Evolutionary conservation across 257 asterid genomes (phyloP), one percentile per base, ranked within the genome.

Genomic region (Ilex asprella): DNA sequence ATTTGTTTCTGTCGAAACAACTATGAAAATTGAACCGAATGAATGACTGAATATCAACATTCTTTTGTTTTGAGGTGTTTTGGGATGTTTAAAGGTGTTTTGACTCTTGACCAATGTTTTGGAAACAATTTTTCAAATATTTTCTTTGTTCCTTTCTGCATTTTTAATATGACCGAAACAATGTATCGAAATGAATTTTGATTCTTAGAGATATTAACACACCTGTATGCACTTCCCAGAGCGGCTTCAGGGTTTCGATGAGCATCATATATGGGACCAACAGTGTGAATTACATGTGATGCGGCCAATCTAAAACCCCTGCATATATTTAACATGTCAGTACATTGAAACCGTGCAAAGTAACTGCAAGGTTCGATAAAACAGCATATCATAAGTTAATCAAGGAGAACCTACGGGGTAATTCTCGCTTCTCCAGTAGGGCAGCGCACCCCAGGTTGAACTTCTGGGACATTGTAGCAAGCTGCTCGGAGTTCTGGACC

Each of bases 381-480:
- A 39, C 16, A 53, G 16, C 29, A 60, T 21, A 21, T 21, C 53
- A 21, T 32, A 67, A 21, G 41, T 58, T 29, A 35, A 54, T 43
- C 29, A 51, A 56, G 12, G 69, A 69, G 44, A 30, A 70, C 83
- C 35, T 81, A 89, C 99, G 63, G 88, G 13, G 99, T 89, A 78
- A 93, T 89, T 76, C 90, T 89, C 49, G 99, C 99, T 93, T 93
- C 96, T 70, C 99, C 99, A 9, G 89, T 82, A 64, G 99, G 99
- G 72, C 99, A 93, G 51, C 99, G 91, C 65, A 93, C 81, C 66
- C 94, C 91, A 35, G 84, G 89, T 73, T 69, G 81, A 46, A 87
- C 97, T 84, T 93, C 92, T 51, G 79, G 88, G 65, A 81, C 94
- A 67, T 74, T 51, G 61, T 82, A 83, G 82, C 97, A 93, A 16